phyloP scores from a whole-genome alignment of 257 asterid genomes.

The Petunia axillaris region DNA sequence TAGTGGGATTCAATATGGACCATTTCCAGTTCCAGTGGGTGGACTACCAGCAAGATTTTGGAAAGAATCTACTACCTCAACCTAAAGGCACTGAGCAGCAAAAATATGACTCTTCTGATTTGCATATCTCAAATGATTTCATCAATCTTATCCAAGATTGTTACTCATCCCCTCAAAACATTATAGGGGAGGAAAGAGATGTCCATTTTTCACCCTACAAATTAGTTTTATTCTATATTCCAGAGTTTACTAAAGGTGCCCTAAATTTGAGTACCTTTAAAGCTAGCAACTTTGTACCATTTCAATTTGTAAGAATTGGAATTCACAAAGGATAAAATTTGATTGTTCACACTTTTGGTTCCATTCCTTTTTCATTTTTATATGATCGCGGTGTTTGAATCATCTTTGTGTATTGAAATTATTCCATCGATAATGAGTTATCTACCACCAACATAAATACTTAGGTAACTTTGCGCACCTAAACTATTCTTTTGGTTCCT shows the following conservation, averaged over 20 bases:
- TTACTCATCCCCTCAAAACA: background rate
- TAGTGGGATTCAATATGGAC: constrained; percentile 69
- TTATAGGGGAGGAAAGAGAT: background rate
- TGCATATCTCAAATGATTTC: constrained; percentile 27
- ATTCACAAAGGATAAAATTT: constrained; percentile 29
- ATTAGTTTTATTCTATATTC: background rate
- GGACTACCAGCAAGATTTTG: constrained; percentile 80
- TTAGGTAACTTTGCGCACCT: too few relatives aligned
- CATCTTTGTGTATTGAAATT: too few relatives aligned
- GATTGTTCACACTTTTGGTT: constrained; percentile 24
- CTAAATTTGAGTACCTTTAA: constrained; percentile 36
- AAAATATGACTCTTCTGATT: background rate
- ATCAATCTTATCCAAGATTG: constrained; percentile 27
- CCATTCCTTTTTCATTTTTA: background rate
- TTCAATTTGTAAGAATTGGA: constrained; percentile 30
- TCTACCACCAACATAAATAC: too few relatives aligned
- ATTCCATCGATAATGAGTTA: too few relatives aligned
- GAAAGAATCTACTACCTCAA: constrained; percentile 44
- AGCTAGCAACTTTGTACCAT: constrained; percentile 38
- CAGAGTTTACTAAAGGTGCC: constrained; percentile 9
- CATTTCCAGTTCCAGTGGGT: constrained; percentile 78
- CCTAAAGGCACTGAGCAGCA: constrained; percentile 23
- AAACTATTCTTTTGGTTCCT: background rate
- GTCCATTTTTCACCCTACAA: background rate
- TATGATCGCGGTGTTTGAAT: too few relatives aligned